Evolutionary conservation across 2,329 filamentous ascomycete species (phyloP).

Genomic region (Exophiala aquamarina): DNA sequence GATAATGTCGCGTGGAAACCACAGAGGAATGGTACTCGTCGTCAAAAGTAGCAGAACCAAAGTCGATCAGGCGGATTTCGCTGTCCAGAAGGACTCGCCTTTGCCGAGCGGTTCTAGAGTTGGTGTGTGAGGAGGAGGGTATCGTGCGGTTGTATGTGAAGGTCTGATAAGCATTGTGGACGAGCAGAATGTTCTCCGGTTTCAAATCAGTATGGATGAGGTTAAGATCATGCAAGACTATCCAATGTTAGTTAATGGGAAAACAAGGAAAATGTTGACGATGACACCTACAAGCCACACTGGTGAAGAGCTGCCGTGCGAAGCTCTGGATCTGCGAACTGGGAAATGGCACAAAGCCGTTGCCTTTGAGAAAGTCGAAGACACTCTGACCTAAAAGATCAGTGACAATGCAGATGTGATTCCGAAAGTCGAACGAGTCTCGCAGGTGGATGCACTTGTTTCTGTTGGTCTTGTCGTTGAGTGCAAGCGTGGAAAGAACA

Average conservation of each 20-base stretch:
- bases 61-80: slow-evolving; percentile 67
- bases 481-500: slow-evolving; percentile 85
- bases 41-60: slow-evolving; percentile 67
- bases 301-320: slow-evolving; percentile 93
- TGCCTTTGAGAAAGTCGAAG: slow-evolving; percentile 96
- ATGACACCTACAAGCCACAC: slow-evolving; percentile 82
- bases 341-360: slow-evolving; percentile 92
- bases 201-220: slow-evolving; percentile 77
- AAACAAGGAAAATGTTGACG: not conserved
- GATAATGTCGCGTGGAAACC: slow-evolving; percentile 66
- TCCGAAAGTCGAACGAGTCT: slow-evolving; percentile 95
- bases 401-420: slow-evolving; percentile 87
- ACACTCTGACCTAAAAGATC: slow-evolving; percentile 87
- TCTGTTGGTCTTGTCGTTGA: slow-evolving; percentile 86
- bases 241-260: slow-evolving; percentile 28
- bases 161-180: slow-evolving; percentile 65
- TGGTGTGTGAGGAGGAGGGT: slow-evolving; percentile 62
- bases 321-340: slow-evolving; percentile 98
- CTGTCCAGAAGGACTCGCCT: slow-evolving; percentile 64
- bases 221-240: slow-evolving; percentile 93
- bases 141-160: slow-evolving; percentile 69
- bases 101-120: slow-evolving; percentile 58
- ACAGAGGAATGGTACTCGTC: slow-evolving; percentile 69
- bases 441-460: slow-evolving; percentile 96
- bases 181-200: slow-evolving; percentile 67